Evolutionary conservation across 2,329 filamentous ascomycete genomes (phyloP).

Genomic region (Apiospora pterosperma): DNA sequence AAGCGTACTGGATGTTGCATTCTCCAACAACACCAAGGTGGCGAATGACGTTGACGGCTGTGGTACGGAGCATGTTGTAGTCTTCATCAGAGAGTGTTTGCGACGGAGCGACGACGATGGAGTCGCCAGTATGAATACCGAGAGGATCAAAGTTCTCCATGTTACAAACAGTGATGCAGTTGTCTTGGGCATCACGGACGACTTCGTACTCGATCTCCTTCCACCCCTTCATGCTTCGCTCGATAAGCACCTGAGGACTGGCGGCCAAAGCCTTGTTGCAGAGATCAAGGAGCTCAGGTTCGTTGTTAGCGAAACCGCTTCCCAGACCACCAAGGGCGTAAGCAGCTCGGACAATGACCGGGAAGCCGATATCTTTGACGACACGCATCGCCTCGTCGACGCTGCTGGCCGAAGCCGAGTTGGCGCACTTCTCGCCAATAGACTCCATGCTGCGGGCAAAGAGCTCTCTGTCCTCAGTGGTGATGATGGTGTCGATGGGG

Average conservation of each 20-base stretch:
- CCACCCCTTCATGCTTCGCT: constrained; percentile 99
- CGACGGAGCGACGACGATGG: constrained; percentile 94
- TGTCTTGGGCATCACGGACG: constrained; percentile 90
- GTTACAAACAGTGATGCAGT: constrained; percentile 99
- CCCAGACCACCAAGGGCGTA: constrained; percentile 94
- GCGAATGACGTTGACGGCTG: constrained; percentile 93
- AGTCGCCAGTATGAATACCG: constrained; percentile 96
- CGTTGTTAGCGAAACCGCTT: constrained; percentile 91
- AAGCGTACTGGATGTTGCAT: constrained; percentile 97
- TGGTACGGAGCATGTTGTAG: constrained; percentile 98
- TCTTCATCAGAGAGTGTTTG: constrained; percentile 97
- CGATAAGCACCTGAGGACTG: constrained; percentile 93
- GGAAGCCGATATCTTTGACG: constrained; percentile 89
- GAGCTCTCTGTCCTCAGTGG: constrained; percentile 94
- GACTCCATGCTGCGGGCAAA: constrained; percentile 98
- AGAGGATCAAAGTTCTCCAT: constrained; percentile 99
- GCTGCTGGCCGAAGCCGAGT: constrained; percentile 88
- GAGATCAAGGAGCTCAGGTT: constrained; percentile 76
- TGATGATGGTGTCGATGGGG: constrained; percentile 96
- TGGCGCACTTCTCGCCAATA: constrained; percentile 95
- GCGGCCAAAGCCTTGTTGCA: constrained; percentile 94
- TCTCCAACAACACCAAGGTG: constrained; percentile 97
- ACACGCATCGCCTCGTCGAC: constrained; percentile 85
- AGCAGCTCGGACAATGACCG: constrained; percentile 93
- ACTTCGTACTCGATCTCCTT: constrained; percentile 99